Base-by-base conservation (phyloP, 208 protist species). In the Crithidia expoeki region DNA sequence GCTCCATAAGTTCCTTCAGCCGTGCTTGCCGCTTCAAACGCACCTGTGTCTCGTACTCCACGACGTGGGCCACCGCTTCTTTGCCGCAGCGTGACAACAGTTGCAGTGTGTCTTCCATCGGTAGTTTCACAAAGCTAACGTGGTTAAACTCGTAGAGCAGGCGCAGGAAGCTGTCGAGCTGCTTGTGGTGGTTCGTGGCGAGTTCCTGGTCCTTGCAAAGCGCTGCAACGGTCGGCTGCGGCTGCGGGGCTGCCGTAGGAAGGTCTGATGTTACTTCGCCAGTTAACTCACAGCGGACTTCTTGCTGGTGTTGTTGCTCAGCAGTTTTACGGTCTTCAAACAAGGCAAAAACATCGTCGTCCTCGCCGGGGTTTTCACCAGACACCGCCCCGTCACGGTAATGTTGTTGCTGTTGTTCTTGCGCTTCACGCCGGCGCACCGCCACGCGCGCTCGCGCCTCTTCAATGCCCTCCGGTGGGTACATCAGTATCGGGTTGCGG, bases 81-180 rank as follows among this genome's bases (percentile, higher is more conserved):
- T 80, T 88, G 9, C 91, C 89, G 62, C 88, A 94, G 10, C 89
- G 82, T 32, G 81, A 75, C 12, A 96, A 76, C 68, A 94, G 72
- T 73, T 84, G 79, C 34, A 96, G 57, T 28, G 89, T 94, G 74
- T 96, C 88, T 32, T 80, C 72, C 72, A 96, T 86, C 28, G 88
- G 86, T 34, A 96, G 71, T 50, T 93, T 94, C 60, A 91, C 82
- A 69, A 96, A 93, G 1, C 83, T 93, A 28, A 83, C 56, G 72
- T 96, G 91, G 56, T 94, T 94, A 56, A 94, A 96, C 72, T 96
- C 91, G 77, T 96, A 96, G 40, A 92, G 71, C n/a, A 93, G 38
- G 4, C 80, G 80, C 30, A 96, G 53, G 46, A 90, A 83, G 32
- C 69, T 68, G 66, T 94, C 89, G 16, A 96, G 79, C 74, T 94